Base-by-base conservation (phyloP, 2,329 filamentous ascomycete species). In the Exophiala sideris region DNA sequence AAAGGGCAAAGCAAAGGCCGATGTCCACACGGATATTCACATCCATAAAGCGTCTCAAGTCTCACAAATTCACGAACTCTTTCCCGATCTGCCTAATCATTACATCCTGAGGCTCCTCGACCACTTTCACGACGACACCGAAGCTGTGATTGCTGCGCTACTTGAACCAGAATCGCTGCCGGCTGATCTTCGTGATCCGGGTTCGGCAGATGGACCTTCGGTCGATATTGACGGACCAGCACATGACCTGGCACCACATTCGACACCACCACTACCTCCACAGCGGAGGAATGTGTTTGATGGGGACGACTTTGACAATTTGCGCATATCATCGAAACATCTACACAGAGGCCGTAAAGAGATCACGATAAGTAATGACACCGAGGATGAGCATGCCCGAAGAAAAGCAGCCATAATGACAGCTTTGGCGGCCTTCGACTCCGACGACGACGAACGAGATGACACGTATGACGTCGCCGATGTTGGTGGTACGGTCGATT, bases 401-500 rank as follows among this genome's bases (percentile, higher is more conserved):
- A 85, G 85, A 64, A 96, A 95, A 73, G 89, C 90, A 0, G 87
- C 90, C 9, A 96, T 96, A 63, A 75, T 96, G 20, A 89, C 91
- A 2, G 92, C 92, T 0, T 81, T 97, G 2, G 89, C 90, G 12
- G 81, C 87, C 0, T 96, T 97, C 62, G 91, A 97, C 72, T 87
- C 86, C 0, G 92, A 97, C 64, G 94, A 97, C 62, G 94, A 99
- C 68, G 94, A 99, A 73, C 83, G 91, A 34, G 94, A 99, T 69
- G 94, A 99, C 69, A 97, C 92, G 0, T 99, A 99, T 67, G 94
- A 99, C 65, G 84, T 86, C 1, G 89, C 85, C 46, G 94, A 97
- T 66, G 90, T 97, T 2, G 94, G 94, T 34, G 91, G 92, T 18
- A 89, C 88, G 0, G 85, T 96, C 2, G 91, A 96, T 63, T 77